Evolutionary conservation across 192 early-diverging fungal species (phyloP), one percentile per base, ranked within the genome.

Genomic region (Kappamyces sp.): DNA sequence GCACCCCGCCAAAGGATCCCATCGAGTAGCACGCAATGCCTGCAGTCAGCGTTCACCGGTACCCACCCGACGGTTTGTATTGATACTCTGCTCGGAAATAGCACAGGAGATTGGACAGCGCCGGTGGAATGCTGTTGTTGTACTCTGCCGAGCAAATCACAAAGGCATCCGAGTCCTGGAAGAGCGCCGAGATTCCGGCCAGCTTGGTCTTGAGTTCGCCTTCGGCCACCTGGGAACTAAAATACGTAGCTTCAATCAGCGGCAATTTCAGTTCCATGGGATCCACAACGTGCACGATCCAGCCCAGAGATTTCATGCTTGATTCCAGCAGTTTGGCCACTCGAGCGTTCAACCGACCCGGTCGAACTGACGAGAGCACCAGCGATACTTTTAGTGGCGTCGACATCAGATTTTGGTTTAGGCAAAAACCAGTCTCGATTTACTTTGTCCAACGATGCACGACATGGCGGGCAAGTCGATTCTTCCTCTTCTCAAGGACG

Each of bases 61-160:
- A 23, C 23, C 23, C 23, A 23, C 23, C 23, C 23, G 48, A 47
- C 58, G 70, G 70, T 31, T 68, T 70, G 32, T 31, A 47, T 6
- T 57, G 34, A 48, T 58, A 72, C 41, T 72, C 70, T 13, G 13
- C 37, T 35, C 50, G 41, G 64, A 72, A 72, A 58, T 72, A 63
- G 48, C 60, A 51, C 62, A 72, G 46, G 40, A 69, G 44, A 57
- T 72, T 72, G 23, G 63, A 43, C 37, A 72, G 60, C 41, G 61
- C 70, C 2, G 70, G 70, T 6, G 66, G 70, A 31, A 72, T 64
- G 3, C 59, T 59, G 50, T 57, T 46, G 47, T 72, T 72, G 55
- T 72, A 72, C 52, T 72, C 70, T 2, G 67, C 67, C 13, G 61
- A 51, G 33, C 55, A 54, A 8, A 72, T 33, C 31, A 72, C 40